Evolutionary conservation across 2,329 filamentous ascomycete species (phyloP), one percentile per base, ranked within the genome.

Genomic region (Didymella glomerata): DNA sequence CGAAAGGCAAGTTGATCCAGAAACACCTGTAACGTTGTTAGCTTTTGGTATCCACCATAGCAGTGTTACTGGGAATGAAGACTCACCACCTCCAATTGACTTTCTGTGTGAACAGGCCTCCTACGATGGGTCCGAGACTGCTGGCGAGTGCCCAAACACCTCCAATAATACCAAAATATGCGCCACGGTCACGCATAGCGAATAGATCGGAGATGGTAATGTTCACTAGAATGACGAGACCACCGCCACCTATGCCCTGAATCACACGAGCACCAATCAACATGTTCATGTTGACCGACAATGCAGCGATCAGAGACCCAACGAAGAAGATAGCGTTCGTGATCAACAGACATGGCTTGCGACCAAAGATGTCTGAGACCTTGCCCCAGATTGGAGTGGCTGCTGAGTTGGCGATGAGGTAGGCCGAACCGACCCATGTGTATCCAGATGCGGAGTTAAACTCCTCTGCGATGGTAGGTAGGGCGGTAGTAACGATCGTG

Each of bases 91-190:
- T 79, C 89, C 89, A 91, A 16, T 77, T 82, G 3, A 86, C 83
- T 25, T 83, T 80, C 54, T 86, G 80, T 0, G 88, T 89, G 62
- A 92, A 88, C 0, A 84, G 83, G 8, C 90, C 90, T 18, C 89
- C 89, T 5, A 91, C 78, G 2, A 89, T 79, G 0, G 89, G 89
- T 0, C 89, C 90, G n/a, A 90, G 76, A 0, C 84, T 85, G 34
- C 83, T 84, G 3, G 89, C 88, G 20, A 89, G 72, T 1, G 87
- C 87, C 89, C 89, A 88, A 0, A 90, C 85, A 49, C 88, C 82
- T 4, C 87, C 87, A 54, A 90, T 84, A 46, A 91, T 76, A 0
- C 88, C 88, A 68, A 86, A 87, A 70, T 86, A 89, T 56, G 85
- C 82, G 18, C 85, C 83, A 45, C 87, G 82, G 34, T 76, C 83